A percentile compares a stretch with the other conserved stretches of the same genome.
Evolutionary conservation across 2,329 filamentous ascomycete genomes (phyloP).

Genomic region (Chaetomiaceae sp.): DNA sequence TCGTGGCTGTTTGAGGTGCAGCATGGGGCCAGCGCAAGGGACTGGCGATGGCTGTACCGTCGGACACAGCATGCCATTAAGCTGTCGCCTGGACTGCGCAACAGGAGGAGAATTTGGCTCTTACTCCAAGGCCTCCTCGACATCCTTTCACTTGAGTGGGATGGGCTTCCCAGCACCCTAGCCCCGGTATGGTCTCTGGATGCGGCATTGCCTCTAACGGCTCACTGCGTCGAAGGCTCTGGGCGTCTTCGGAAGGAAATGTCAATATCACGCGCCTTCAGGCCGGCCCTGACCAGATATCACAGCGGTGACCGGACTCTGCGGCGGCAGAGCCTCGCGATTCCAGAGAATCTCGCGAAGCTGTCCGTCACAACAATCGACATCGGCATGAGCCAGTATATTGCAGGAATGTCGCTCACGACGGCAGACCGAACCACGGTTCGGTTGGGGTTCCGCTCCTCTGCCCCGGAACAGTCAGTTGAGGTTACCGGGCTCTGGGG

Average conservation of each 20-base stretch:
- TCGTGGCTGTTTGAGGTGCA: neutral
- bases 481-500: neutral
- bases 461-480: neutral
- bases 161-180: neutral
- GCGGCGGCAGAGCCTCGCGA: neutral
- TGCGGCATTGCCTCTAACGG: neutral
- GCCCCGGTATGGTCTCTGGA: neutral
- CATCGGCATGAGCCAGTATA: neutral
- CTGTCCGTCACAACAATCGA: neutral
- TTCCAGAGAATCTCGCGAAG: neutral
- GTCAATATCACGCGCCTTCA: too few species aligned
- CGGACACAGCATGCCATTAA: neutral
- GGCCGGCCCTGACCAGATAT: too few species aligned
- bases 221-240: neutral
- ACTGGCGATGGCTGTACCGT: conserved; percentile 3
- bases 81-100: neutral
- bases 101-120: neutral
- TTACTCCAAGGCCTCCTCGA: neutral
- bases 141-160: neutral
- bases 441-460: neutral
- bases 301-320: too few species aligned
- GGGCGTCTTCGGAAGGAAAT: neutral
- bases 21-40: neutral
- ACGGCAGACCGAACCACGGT: neutral
- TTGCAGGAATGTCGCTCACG: neutral